Evolutionary conservation across 139 green algal species (phyloP).

Genomic region (Pleodorina starrii): DNA sequence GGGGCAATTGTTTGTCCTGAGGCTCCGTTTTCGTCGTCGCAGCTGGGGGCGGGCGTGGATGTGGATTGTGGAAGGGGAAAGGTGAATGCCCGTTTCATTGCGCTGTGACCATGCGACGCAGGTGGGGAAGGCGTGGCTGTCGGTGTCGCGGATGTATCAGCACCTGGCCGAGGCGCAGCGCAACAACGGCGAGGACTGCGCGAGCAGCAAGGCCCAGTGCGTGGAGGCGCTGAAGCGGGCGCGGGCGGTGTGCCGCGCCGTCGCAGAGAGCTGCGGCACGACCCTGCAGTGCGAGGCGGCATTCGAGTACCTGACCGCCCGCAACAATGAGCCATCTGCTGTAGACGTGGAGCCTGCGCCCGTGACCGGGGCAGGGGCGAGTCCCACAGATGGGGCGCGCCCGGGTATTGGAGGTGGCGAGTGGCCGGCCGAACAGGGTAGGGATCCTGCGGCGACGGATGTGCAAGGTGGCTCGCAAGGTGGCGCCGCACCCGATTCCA

Average conservation of each 20-base stretch:
- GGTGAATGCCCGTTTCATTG: too few species aligned
- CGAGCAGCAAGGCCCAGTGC: conserved; percentile 1
- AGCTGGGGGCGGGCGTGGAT: too few species aligned
- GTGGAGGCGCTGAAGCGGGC: conserved; percentile 47
- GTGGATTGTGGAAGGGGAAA: too few species aligned
- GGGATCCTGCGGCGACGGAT: background rate
- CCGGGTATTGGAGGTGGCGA: background rate
- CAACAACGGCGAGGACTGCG: background rate
- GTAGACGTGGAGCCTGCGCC: background rate
- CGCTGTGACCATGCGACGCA: background rate
- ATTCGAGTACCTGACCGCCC: conserved; percentile 33
- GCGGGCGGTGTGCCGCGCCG: conserved; percentile 30
- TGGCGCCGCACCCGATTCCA: background rate
- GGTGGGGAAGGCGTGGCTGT: conserved; percentile 60
- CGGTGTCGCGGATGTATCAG: conserved; percentile 58
- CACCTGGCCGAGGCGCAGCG: conserved; percentile 40
- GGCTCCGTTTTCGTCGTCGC: too few species aligned
- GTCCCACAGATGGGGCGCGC: background rate
- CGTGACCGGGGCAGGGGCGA: background rate
- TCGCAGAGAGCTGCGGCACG: background rate
- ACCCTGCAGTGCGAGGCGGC: conserved; percentile 1
- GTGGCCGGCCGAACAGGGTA: too few species aligned
- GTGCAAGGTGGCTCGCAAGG: background rate
- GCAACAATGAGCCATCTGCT: background rate
- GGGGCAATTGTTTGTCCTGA: too few species aligned